Evolutionary conservation across 176 grass and related monocot genomes (phyloP), one percentile per base, ranked within the genome.

Genomic region (Oryza rufipogon): DNA sequence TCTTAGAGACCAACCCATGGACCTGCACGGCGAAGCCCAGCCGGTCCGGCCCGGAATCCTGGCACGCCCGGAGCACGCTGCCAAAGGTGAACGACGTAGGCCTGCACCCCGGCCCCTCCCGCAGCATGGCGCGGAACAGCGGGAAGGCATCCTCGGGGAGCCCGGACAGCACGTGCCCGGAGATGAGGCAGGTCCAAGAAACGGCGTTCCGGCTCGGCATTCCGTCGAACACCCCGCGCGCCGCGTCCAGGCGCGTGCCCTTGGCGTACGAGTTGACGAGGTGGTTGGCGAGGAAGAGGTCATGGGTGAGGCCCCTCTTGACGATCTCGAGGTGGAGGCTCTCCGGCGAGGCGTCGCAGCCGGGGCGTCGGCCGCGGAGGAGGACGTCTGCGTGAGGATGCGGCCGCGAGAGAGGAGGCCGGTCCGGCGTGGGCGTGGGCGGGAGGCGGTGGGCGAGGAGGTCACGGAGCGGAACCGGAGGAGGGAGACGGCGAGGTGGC

Each of bases 41-140:
- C 12, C 54, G 25, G 56, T 93, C 83, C 1, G 75, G 67, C 34
- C 90, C 85, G 11, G 71, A 76, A 39, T 91, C 91, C 66, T 91
- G 88, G 78, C 94, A 96, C 0, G 86, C 89, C 32, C 88, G 86
- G 66, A 96, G 87, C 30, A 83, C 47, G 9, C 80, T 96, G 36
- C 88, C 91, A 38, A 93, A 93, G 63, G 91, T 96, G 78, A 96
- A 93, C 19, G 80, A 87, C 56, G 91, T 93, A 25, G 91, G 89
- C 78, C 86, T 80, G 71, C 85, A 41, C 11, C 56, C 80, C 2
- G 78, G 20, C 3, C 77, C 86, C 38, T 75, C 76, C 54, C 54
- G 61, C 38, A 96, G 34, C 94, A 96, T 93, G 17, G 65, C 51
- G 3, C 47, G 61, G 88, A 96, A 96, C 30, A 91, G 0, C 30